Conservation (phyloP, 2,329 filamentous ascomycete genomes). For the Epicoccum nigrum region DNA sequence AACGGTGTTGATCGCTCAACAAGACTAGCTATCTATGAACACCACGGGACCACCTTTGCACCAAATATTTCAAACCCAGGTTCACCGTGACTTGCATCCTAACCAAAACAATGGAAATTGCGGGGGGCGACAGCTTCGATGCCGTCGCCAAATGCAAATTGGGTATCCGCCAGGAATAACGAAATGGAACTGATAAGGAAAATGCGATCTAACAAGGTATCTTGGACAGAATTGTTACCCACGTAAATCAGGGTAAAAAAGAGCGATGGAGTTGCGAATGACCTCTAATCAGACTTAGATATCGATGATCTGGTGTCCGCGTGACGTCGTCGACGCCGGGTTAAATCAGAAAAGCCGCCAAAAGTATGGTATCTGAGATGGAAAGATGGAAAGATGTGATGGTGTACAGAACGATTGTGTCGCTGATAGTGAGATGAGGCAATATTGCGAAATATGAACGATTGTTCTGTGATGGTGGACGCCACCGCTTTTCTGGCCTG, state of each 20-base stretch:
- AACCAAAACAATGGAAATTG: conserved; percentile 26
- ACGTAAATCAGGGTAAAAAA: conserved; percentile 26
- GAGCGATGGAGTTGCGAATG: conserved; percentile 16
- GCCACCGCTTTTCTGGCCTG: conserved; percentile 15
- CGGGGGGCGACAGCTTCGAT: conserved; percentile 19
- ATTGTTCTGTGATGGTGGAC: conserved; percentile 30
- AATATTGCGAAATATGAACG: conserved; percentile 31
- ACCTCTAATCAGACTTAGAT: conserved; percentile 12
- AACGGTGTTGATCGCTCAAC: conserved; percentile 25
- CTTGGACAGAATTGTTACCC: conserved; percentile 31
- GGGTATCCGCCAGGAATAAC: conserved; percentile 42
- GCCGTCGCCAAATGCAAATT: conserved; percentile 45
- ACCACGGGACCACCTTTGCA: conserved; percentile 8
- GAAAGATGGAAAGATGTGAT: conserved; percentile 22
- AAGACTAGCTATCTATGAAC: conserved; percentile 19
- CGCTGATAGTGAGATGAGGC: conserved; percentile 27
- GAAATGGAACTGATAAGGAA: conserved; percentile 32
- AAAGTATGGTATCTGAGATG: conserved; percentile 29
- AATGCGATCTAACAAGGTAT: conserved; percentile 43
- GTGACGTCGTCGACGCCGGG: conserved; percentile 23
- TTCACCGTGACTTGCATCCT: conserved; percentile 13
- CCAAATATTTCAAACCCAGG: conserved; percentile 12
- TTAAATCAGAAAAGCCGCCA: conserved; percentile 33
- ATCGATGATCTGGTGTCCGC: conserved; percentile 25
- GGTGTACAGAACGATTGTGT: conserved; percentile 33